Base-by-base conservation (phyloP, 2,329 filamentous ascomycete genomes). In the Chaetomium globosum region DNA sequence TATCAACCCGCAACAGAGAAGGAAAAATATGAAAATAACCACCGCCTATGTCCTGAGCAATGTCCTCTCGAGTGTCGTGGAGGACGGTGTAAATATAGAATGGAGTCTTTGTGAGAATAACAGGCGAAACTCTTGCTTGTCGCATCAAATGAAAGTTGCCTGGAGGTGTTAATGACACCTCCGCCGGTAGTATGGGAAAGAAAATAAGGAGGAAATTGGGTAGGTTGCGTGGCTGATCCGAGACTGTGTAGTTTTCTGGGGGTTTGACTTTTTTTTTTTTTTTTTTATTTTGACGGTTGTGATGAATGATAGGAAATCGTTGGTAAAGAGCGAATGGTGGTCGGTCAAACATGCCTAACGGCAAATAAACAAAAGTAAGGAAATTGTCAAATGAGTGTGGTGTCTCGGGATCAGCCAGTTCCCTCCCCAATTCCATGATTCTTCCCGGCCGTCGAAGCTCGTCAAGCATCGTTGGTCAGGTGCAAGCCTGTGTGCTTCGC, bases 401-500 rank as follows among this genome's bases (percentile, higher is more conserved):
- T 49, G 55, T 52, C 64, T 65, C 60, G 36, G 55, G 63, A 65
- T 69, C 65, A 70, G 67, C 68, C 68, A 64, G 30, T 21, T 19
- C 23, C 33, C 53, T 26, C 9, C 49, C 7, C 23, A 51, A 49
- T 30, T 46, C 5, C 30, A 4, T 26, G 2, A 33, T 46, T 63
- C 51, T 59, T 36, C 46, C 63, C 61, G 26, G 31, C 36, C 33
- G 26, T 48, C 30, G 46, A n/a, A 10, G 48, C 61, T 33, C 43
- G 53, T 65, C 59, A 61, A 12, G 55, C 52, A 30, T 59, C 59
- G 8, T 48, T n/a, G 36, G 61, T 53, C n/a, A 62, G 63, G 23
- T 70, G 59, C 39, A 67, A 21, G 46, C 69, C 72, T 61, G 74
- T 75, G 70, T 77, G 76, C 73, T 79, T 81, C 51, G 76, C 78